Base-by-base conservation (phyloP, 345 rosid species). In the Ailanthus altissimus region DNA sequence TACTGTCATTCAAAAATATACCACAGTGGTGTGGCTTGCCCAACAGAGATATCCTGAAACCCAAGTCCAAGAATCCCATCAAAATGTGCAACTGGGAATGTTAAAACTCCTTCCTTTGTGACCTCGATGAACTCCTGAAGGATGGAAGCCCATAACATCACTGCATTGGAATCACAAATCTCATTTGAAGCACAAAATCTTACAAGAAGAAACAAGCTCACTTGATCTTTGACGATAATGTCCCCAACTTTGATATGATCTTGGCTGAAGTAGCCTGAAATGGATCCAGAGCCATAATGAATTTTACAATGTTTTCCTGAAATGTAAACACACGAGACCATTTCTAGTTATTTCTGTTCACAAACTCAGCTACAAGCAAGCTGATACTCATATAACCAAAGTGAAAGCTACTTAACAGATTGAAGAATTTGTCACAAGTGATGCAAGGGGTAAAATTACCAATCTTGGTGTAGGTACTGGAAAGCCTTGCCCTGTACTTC, bases 61-160 rank as follows among this genome's bases (percentile, higher is more conserved):
- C 89, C 89, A 4, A 86, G 88, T 72, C 89, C 89, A 3, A 88
- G 84, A 45, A 90, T 70, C 62, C 91, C 91, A 63, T 88, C 93
- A 47, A 84, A 90, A 46, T 87, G 81, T 18, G 77, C 67, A 42
- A 69, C 73, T 13, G 88, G 73, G 67, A 88, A 86, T 59, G 87
- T 64, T 28, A 90, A 56, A 67, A 79, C 5, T 61, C 88, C 87
- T 80, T 88, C 89, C 62, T 63, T 80, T 75, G 80, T 88, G 70
- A 81, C 83, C 85, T 90, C 93, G 66, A 79, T 76, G 49, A 90
- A 90, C 77, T 85, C 91, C 93, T 90, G 67, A 66, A 77, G 40
- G 11, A 77, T 32, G 28, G 40, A 36, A 46, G 60, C 70, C 66
- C 16, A 74, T 59, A 78, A 26, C 50, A 46, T 68, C 50, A 79